phyloP scores from a whole-genome alignment of 2,329 filamentous ascomycete species.

The Cladophialophora chaetospira region DNA sequence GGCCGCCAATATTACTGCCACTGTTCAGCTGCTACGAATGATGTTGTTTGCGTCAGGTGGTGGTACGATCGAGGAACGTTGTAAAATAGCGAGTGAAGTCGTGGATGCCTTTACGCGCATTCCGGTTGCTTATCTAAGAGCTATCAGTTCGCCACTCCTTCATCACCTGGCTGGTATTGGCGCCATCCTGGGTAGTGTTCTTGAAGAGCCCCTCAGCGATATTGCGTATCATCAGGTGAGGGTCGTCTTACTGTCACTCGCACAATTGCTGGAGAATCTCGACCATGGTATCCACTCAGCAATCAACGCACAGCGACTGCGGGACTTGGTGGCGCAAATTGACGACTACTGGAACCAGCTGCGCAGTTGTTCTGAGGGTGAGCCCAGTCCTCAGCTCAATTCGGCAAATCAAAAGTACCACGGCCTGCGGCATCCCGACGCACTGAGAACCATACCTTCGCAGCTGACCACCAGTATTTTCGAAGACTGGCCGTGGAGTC shows the following conservation, averaged over 20 bases:
- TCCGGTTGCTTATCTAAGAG: conserved; percentile 49
- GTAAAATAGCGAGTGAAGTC: conserved; percentile 49
- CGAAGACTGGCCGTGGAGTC: conserved; percentile 46
- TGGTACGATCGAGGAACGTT: conserved; percentile 47
- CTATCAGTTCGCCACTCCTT: conserved; percentile 53
- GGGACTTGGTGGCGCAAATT: conserved; percentile 47
- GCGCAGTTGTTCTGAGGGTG: conserved; percentile 8
- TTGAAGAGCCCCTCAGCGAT: conserved; percentile 49
- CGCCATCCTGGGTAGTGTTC: conserved; percentile 51
- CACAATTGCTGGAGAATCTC: conserved; percentile 48
- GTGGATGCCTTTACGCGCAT: conserved; percentile 48
- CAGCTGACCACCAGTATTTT: conserved; percentile 46
- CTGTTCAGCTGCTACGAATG: conserved; percentile 53
- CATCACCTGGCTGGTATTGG: conserved; percentile 55
- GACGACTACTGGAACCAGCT: conserved; percentile 46
- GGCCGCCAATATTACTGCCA: conserved; percentile 54
- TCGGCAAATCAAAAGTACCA: conserved; percentile 11
- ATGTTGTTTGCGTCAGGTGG: conserved; percentile 45
- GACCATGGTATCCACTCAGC: conserved; percentile 46
- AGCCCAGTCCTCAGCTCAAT: conserved; percentile 1
- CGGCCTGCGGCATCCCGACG: conserved; percentile 19
- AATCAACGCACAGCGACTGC: conserved; percentile 44
- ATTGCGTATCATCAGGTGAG: conserved; percentile 46
- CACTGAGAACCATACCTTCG: conserved; percentile 39
- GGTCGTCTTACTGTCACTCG: conserved; percentile 47